phyloP scores from a whole-genome alignment of 768 basidiomycete species.

The Collybiopsis luxurians region DNA sequence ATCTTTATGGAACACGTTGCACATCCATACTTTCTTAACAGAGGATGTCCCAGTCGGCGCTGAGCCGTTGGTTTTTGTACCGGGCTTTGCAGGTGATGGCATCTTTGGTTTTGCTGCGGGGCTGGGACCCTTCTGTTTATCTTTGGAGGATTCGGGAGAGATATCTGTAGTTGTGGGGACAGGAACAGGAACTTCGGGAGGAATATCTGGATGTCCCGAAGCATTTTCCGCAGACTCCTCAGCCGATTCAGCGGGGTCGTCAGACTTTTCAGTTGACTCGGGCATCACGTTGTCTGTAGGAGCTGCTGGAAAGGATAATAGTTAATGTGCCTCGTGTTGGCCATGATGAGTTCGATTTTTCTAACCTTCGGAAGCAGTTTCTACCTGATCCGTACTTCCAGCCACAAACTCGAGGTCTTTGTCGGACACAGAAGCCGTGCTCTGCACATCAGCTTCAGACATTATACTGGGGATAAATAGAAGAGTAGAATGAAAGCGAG shows the following conservation, averaged over 20 bases:
- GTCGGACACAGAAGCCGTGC: constrained; percentile 16
- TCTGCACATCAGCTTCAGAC: constrained; percentile 30
- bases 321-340: constrained; percentile 35
- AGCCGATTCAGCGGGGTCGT: constrained; percentile 11
- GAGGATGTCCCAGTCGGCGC: constrained; percentile 43
- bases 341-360: constrained; percentile 19
- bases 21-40: constrained; percentile 63
- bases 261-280: constrained; percentile 1
- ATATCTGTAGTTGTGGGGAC: constrained; percentile 10
- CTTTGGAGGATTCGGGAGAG: constrained; percentile 17
- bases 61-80: constrained; percentile 43
- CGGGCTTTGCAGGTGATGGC: constrained; percentile 38
- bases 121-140: constrained; percentile 21
- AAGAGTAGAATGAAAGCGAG: constrained; percentile 1
- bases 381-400: constrained; percentile 14
- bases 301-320: constrained; percentile 19
- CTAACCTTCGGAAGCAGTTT: constrained; percentile 14
- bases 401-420: constrained; percentile 18
- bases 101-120: constrained; percentile 30
- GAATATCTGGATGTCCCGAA: constrained; percentile 19
- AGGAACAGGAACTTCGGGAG: constrained; percentile 15
- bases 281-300: constrained; percentile 15
- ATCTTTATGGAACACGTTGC: constrained; percentile 14
- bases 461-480: constrained; percentile 19
- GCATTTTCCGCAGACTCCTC: constrained; percentile 8